phyloP scores from a whole-genome alignment of 1,284 basidiomycete species.

The Tilletia horrida region DNA sequence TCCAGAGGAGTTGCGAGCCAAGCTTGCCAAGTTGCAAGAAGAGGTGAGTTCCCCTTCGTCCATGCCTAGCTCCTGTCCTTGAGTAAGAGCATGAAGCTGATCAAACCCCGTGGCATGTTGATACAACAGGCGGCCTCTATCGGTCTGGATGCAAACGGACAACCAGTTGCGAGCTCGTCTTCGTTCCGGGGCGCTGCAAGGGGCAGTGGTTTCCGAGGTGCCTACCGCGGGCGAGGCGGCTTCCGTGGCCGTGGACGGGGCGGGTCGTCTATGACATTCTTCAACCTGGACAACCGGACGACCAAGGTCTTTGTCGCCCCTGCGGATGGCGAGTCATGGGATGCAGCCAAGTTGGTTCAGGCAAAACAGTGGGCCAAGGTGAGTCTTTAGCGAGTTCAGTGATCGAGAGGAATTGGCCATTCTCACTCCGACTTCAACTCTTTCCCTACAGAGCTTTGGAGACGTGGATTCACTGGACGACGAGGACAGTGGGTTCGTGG shows the following conservation, averaged over 20 bases:
- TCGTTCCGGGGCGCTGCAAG: slow-evolving; percentile 31
- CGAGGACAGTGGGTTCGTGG: slow-evolving; percentile 22
- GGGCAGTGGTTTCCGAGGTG: slow-evolving; percentile 51
- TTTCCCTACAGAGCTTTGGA: slow-evolving; percentile 37
- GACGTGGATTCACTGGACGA: slow-evolving; percentile 37
- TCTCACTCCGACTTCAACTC: not conserved
- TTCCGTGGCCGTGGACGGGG: slow-evolving; percentile 62
- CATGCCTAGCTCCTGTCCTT: slow-evolving; percentile 2
- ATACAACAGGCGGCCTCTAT: slow-evolving; percentile 68
- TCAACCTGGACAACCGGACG: slow-evolving; percentile 75
- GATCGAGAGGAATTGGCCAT: not conserved
- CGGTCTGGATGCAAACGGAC: slow-evolving; percentile 63
- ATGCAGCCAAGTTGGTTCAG: slow-evolving; percentile 58
- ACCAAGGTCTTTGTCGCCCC: slow-evolving; percentile 71
- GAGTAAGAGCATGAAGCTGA: no score
- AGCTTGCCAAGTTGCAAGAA: slow-evolving; percentile 74
- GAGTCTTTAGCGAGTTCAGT: slow-evolving; percentile 37
- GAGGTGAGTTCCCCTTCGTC: slow-evolving; percentile 63
- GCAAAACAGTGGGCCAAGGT: slow-evolving; percentile 80
- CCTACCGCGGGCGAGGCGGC: slow-evolving; percentile 53
- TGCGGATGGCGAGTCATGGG: slow-evolving; percentile 57
- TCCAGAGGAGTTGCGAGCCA: slow-evolving; percentile 71
- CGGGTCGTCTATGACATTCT: slow-evolving; percentile 62
- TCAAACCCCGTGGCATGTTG: no score
- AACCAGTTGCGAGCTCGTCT: slow-evolving; percentile 27